Evolutionary conservation across 805 yeast species (phyloP).

Genomic region (Lachancea lanzarotensis): DNA sequence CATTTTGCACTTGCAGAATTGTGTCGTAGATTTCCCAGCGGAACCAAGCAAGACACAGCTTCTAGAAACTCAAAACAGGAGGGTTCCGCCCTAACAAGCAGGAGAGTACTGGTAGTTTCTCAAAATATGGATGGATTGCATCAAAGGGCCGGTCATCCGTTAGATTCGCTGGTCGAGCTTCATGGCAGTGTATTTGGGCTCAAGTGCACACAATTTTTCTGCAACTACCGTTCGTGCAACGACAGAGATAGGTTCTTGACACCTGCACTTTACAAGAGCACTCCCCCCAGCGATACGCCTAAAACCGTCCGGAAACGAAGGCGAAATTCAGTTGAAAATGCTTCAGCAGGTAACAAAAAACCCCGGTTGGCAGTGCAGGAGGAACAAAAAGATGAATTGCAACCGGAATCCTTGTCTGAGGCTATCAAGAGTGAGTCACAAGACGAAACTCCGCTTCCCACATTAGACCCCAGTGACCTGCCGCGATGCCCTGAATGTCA

Average conservation of each 20-base stretch:
- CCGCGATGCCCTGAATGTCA: slow-evolving; percentile 76
- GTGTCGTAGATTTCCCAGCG: slow-evolving; percentile 5
- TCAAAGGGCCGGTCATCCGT: slow-evolving; percentile 56
- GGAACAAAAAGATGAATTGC: background rate
- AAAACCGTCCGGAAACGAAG: background rate
- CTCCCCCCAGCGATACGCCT: slow-evolving; percentile 9
- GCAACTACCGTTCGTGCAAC: slow-evolving; percentile 52
- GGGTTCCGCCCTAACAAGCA: slow-evolving; percentile 24
- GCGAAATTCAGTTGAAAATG: background rate
- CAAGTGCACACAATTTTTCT: slow-evolving; percentile 68
- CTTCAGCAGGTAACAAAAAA: background rate
- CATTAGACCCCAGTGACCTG: slow-evolving; percentile 44
- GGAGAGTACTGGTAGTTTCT: slow-evolving; percentile 57
- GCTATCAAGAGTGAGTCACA: slow-evolving; percentile 2
- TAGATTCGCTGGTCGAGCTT: slow-evolving; percentile 50
- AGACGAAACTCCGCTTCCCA: slow-evolving; percentile 36
- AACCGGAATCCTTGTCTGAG: background rate
- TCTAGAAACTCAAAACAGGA: background rate
- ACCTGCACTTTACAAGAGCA: slow-evolving; percentile 39
- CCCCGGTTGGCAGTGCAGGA: background rate
- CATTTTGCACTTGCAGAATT: slow-evolving; percentile 65
- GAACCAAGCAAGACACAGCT: background rate
- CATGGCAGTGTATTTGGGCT: slow-evolving; percentile 76
- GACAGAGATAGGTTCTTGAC: slow-evolving; percentile 56
- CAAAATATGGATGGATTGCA: slow-evolving; percentile 81